Evolutionary conservation across 495 filamentous ascomycete genomes (phyloP), one percentile per base, ranked within the genome.

Genomic region (Delitschia confertaspora): DNA sequence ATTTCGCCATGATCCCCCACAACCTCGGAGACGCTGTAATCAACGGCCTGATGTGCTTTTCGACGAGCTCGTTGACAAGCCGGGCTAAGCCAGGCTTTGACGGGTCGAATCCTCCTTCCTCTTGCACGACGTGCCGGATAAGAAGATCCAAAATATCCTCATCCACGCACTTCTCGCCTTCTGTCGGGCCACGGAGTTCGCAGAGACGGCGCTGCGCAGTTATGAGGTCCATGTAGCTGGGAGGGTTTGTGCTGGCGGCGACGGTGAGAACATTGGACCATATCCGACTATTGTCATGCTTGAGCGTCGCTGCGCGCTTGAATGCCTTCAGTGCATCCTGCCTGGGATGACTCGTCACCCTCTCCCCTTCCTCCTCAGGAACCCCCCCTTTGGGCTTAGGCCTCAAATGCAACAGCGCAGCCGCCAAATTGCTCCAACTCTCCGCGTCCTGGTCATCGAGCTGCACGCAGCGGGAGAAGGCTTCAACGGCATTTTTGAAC

Each of bases 211-310:
- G 71, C 49, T 91, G 69, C 0, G 83, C 86, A 9, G 78, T 64
- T 11, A 95, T 61, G 14, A 93, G 68, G 29, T 95, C 85, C 1
- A 68, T 61, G 58, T 82, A 83, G 0, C 83, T 74, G 0, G 83
- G 80, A 18, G 88, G 88, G 0, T 72, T 70, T 11, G 88, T 69
- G 6, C 85, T 81, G 3, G 83, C 76, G 0, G 84, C 81, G 27
- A 99, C 80, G 2, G 82, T 85, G 34, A 96, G 72, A 10, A 95
- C 75, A 57, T 99, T 99, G 48, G 93, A 85, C 88, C 88, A 95
- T 50, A 99, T 95, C 45, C 85, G 76, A 71, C 78, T 82, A 64
- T 87, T 83, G 45, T 83, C 79, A 60, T 83, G 72, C 24, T 91
- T 88, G 17, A 91, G 73, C 10, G 72, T 67, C 2, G 85, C 85